phyloP scores from a whole-genome alignment of 2,329 filamentous ascomycete species.

The Daldinia sp. region DNA sequence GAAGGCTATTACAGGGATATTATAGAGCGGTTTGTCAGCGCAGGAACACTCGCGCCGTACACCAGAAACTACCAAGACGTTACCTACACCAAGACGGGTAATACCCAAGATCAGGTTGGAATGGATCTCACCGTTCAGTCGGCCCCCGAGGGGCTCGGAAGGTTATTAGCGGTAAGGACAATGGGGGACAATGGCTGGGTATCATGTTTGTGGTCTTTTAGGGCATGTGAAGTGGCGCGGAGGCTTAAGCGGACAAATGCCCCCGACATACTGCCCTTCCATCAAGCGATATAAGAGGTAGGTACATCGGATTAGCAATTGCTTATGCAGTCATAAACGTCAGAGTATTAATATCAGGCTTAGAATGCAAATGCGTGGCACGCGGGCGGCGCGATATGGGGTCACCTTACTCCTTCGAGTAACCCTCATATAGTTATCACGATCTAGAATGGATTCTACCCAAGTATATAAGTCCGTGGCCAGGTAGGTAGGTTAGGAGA shows the following conservation, averaged over 20 bases:
- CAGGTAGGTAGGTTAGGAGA: background rate
- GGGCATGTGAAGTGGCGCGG: slow-evolving; percentile 8
- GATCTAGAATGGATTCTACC: slow-evolving; percentile 1
- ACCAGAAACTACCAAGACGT: background rate
- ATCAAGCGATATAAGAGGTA: slow-evolving; percentile 5
- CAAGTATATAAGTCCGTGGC: slow-evolving; percentile 11
- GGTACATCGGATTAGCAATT: slow-evolving; percentile 32
- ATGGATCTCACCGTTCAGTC: background rate
- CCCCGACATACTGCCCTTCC: slow-evolving; percentile 5
- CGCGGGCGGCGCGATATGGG: background rate
- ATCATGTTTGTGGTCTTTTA: background rate
- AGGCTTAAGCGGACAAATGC: background rate
- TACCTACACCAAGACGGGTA: slow-evolving; percentile 6
- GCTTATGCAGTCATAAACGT: slow-evolving; percentile 21
- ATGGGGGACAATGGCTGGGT: background rate
- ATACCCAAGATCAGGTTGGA: slow-evolving; percentile 13
- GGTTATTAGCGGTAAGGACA: slow-evolving; percentile 1
- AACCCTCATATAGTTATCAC: background rate
- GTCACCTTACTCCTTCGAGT: background rate
- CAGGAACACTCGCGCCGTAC: slow-evolving; percentile 5
- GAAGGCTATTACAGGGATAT: slow-evolving; percentile 12
- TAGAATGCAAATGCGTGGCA: slow-evolving; percentile 16
- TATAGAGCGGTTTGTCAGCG: slow-evolving; percentile 34
- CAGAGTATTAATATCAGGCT: slow-evolving; percentile 11
- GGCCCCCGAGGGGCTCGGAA: background rate